Base-by-base conservation (phyloP, 768 basidiomycete species). In the Hericium rajendrae region DNA sequence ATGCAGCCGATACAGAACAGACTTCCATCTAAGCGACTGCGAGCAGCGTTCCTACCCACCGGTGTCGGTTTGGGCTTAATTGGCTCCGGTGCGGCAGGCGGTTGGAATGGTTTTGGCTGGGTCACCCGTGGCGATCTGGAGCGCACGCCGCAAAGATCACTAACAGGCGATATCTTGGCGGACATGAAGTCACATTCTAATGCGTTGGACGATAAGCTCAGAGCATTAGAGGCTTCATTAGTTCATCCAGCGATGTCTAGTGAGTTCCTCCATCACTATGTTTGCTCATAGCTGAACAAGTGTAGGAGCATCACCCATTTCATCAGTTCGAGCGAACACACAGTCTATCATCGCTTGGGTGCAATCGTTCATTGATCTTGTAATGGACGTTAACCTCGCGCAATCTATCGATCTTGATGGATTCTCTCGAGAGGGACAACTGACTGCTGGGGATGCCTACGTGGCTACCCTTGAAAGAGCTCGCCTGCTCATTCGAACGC, bases 51-150 rank as follows among this genome's bases (percentile, higher is more conserved):
- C 61, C 74, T 76, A 18, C 77, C 83, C 0, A 71, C 73, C 12
- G 82, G 86, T 60, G 71, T 92, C 48, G 92, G 92, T 0, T 69
- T 84, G 16, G 88, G 90, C 15, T 74, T 91, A n/a, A 78, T 88
- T 38, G 92, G 92, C 16, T 88, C 84, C 3, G 91, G 92, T 4
- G 74, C 76, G 53, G 91, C 78, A 22, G 90, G 79, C 9, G 73
- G 75, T 20, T 94, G 91, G 91, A 88, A 83, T 62, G 92, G 90
- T 12, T 89, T 91, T 61, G 93, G 92, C 38, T 94, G 85, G 78
- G 80, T 88, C 43, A 74, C 80, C 24, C 67, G 78, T 48, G 77
- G 78, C 40, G 78, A 78, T 32, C 74, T 78, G 6, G 73, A 74
- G 18, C 75, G 75, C 32, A 67, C 67, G 32, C 69, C 74, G 32